Conservation (phyloP, 2,329 filamentous ascomycete species). For the Fusarium xyrophilum region DNA sequence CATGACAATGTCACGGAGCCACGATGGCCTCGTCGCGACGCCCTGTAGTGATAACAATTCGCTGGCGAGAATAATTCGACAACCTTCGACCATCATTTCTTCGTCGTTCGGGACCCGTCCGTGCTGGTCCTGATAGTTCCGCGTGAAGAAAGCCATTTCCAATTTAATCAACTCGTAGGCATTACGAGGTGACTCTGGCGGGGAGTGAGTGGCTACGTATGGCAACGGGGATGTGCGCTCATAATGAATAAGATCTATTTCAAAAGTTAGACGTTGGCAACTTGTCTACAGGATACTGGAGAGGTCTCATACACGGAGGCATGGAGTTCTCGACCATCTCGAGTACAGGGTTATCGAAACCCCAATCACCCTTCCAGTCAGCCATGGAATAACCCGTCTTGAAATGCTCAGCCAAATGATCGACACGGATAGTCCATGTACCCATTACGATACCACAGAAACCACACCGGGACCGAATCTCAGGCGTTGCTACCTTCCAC, state of each 20-base stretch:
- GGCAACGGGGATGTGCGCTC: conserved; percentile 65
- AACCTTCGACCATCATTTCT: conserved; percentile 65
- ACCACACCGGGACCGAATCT: conserved; percentile 69
- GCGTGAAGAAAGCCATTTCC: conserved; percentile 61
- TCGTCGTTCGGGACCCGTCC: conserved; percentile 55
- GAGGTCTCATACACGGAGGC: conserved; percentile 64
- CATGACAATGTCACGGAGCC: conserved; percentile 67
- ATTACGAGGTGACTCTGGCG: conserved; percentile 58
- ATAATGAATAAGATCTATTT: conserved; percentile 68
- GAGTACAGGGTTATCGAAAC: conserved; percentile 67
- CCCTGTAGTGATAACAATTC: conserved; percentile 55
- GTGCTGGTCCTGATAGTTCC: conserved; percentile 53
- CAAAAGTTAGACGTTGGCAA: conserved; percentile 51
- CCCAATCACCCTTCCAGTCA: conserved; percentile 75
- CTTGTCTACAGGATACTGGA: conserved; percentile 48
- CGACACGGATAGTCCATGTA: conserved; percentile 65
- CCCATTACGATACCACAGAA: conserved; percentile 70
- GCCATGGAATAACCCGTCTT: conserved; percentile 71
- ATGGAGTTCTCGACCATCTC: conserved; percentile 72
- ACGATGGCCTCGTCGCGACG: conserved; percentile 52
- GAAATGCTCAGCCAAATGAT: conserved; percentile 73
- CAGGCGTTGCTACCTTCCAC: conserved; percentile 66
- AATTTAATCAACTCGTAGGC: conserved; percentile 68
- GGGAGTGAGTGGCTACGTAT: conserved; percentile 55
- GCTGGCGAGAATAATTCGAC: conserved; percentile 62